Evolutionary conservation across 768 basidiomycete genomes (phyloP).

Genomic region (Pisolithus marmoratus): DNA sequence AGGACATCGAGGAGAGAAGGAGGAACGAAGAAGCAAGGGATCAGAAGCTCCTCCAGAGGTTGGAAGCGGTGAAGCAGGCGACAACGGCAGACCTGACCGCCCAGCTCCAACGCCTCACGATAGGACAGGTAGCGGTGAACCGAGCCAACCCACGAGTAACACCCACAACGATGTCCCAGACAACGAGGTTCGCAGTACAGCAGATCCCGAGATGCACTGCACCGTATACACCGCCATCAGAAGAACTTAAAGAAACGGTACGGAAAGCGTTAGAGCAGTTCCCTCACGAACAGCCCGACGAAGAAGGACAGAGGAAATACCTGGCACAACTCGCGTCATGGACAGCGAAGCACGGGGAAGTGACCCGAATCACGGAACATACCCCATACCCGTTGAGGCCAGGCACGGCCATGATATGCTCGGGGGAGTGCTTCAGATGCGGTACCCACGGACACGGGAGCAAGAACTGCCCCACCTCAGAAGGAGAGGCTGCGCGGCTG

Average conservation of each 20-base stretch:
- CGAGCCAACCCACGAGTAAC: no score
- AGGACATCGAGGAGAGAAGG: no score
- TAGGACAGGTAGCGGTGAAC: no score
- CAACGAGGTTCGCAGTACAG: no score
- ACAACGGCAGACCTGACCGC: no score
- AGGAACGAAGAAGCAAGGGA: no score
- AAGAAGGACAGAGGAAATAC: not conserved
- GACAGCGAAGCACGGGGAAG: not conserved
- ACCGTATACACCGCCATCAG: no score
- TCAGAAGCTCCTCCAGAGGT: no score
- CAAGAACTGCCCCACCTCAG: not conserved
- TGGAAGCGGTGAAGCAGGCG: no score
- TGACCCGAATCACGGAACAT: not conserved
- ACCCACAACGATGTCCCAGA: no score
- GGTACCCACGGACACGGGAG: not conserved
- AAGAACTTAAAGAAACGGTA: not conserved
- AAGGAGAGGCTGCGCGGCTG: not conserved
- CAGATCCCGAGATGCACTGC: no score
- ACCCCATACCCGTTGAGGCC: not conserved
- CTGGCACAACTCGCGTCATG: not conserved
- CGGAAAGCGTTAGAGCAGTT: not conserved
- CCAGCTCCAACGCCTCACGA: no score
- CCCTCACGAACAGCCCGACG: not conserved
- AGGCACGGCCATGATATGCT: not conserved
- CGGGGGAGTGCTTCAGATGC: not conserved